A percentile compares a stretch with the other conserved stretches of the same genome.
Conservation (phyloP, 352 stramenopile genomes). For the Globisporangium emineosum region DNA sequence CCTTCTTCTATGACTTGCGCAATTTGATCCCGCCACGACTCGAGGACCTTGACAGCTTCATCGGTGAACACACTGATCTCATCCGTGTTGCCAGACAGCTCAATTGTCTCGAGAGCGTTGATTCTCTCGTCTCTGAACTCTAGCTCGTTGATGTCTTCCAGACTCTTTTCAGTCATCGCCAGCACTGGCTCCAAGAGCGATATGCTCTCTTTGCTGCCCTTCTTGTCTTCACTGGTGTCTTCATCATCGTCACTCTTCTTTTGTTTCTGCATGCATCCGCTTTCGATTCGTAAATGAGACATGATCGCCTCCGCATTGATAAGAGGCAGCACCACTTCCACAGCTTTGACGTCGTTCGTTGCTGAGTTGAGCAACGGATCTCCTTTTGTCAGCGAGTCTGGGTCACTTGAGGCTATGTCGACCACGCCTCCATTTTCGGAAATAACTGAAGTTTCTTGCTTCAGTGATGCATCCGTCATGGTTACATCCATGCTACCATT, state of each 20-base stretch:
- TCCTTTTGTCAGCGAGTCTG: not conserved
- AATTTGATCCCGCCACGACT: slow-evolving; percentile 67
- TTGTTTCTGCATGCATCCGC: slow-evolving; percentile 57
- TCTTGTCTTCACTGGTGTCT: slow-evolving; percentile 18
- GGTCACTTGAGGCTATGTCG: not conserved
- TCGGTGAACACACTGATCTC: slow-evolving; percentile 37
- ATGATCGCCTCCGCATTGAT: slow-evolving; percentile 53
- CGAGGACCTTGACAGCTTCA: slow-evolving; percentile 67
- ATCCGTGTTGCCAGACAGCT: slow-evolving; percentile 30
- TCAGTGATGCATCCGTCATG: not conserved
- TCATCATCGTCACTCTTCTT: slow-evolving; percentile 24
- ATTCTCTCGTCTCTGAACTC: slow-evolving; percentile 67
- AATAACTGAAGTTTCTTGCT: not conserved
- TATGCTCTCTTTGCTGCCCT: slow-evolving; percentile 2
- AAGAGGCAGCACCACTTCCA: slow-evolving; percentile 1
- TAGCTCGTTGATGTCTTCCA: slow-evolving; percentile 54
- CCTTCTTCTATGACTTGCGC: slow-evolving; percentile 54
- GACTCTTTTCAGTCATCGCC: slow-evolving; percentile 60
- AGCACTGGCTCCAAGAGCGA: slow-evolving; percentile 61
- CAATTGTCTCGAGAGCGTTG: slow-evolving; percentile 57
- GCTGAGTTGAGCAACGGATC: not conserved
- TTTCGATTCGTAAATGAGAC: slow-evolving; percentile 66
- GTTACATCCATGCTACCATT: not conserved
- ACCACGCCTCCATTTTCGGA: not conserved
- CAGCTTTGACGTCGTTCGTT: not conserved